These are phyloP conservation scores for Jaltomata sinuosa DNA, from an alignment of 257 asterid genomes.

Conservation along the genomic window DNA sequence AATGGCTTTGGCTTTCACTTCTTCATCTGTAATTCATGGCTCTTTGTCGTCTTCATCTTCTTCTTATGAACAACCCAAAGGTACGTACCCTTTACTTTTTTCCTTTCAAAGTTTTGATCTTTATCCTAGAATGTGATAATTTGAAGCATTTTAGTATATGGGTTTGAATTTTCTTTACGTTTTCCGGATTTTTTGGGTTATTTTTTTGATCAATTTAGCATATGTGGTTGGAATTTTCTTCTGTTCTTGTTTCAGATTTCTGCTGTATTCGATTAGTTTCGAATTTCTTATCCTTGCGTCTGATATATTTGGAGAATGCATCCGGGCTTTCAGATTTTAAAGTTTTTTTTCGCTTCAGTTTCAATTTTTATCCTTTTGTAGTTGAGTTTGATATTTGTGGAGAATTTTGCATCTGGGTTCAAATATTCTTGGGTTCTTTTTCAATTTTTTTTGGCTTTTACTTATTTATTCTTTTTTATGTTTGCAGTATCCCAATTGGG, in stretches of 20 bases:
- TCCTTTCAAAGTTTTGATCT: background rate
- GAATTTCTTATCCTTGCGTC: background rate
- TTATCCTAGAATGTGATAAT: background rate
- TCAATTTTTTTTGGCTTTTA: background rate
- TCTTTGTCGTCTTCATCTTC: constrained; percentile 28
- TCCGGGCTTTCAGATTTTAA: background rate
- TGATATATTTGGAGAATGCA: background rate
- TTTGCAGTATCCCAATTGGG: constrained; percentile 36
- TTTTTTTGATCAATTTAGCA: background rate
- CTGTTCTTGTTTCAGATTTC: background rate
- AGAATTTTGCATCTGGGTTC: background rate
- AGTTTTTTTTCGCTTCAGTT: background rate
- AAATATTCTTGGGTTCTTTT: background rate
- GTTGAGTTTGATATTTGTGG: background rate
- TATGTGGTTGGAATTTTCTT: background rate
- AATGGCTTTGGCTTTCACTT: constrained; percentile 63
- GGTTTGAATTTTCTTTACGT: background rate
- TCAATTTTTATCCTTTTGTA: background rate
- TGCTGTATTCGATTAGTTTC: background rate
- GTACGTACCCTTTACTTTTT: constrained; percentile 26
- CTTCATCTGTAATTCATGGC: constrained; percentile 42
- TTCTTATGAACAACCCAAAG: constrained; percentile 39
- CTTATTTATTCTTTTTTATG: background rate
- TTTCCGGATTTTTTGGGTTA: background rate
- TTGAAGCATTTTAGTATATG: background rate